Conservation (phyloP, 257 asterid species). For the Plantago ovata region DNA sequence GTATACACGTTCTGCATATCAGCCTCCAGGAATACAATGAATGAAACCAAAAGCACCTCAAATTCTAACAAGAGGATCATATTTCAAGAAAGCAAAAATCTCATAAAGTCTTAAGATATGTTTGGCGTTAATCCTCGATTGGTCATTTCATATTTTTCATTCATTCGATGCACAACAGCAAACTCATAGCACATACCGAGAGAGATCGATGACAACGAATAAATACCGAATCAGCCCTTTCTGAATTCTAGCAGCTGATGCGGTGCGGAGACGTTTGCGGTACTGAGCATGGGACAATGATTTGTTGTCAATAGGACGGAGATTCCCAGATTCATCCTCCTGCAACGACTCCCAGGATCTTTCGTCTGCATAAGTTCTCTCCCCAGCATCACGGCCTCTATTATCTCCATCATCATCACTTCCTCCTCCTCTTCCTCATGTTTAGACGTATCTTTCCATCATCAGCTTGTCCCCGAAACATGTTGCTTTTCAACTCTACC, state of each 20-base stretch:
- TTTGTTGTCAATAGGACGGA: constrained; percentile 88
- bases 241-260: constrained; percentile 69
- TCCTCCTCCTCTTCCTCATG: constrained; percentile 76
- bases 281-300: constrained; percentile 88
- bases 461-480: constrained; percentile 36
- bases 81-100: too few relatives aligned
- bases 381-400: constrained; percentile 84
- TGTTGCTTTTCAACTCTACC: constrained; percentile 8
- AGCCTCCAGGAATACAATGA: too few relatives aligned
- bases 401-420: constrained; percentile 63
- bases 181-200: constrained; percentile 44
- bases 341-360: constrained; percentile 98
- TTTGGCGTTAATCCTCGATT: too few relatives aligned
- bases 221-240: constrained; percentile 90
- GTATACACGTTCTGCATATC: too few relatives aligned
- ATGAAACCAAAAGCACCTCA: too few relatives aligned
- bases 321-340: constrained; percentile 94
- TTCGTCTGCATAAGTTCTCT: constrained; percentile 84
- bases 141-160: too few relatives aligned
- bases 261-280: constrained; percentile 70
- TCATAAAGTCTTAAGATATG: too few relatives aligned
- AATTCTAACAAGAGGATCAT: too few relatives aligned
- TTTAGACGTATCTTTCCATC: constrained; percentile 41
- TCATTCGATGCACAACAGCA: background rate
- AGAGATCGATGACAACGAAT: constrained; percentile 77